These are phyloP conservation scores for Saussurea involucrata DNA, from an alignment of 129 eudicot genomes.

Conservation along the genomic window DNA sequence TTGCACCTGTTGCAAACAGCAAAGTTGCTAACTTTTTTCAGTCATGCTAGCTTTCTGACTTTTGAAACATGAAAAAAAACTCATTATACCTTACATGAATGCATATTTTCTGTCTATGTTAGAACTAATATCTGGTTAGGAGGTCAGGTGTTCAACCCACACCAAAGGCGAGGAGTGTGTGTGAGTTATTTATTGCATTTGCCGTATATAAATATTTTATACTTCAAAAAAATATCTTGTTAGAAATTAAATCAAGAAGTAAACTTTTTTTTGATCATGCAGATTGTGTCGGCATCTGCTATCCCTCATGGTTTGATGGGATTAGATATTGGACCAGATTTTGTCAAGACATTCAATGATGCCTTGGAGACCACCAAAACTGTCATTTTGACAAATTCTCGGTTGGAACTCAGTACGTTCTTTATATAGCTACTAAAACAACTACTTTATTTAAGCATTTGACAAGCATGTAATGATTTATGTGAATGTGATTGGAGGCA, in stretches of 20 bases:
- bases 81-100: neutral
- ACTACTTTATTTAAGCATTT: neutral
- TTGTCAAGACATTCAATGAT: too few relatives aligned
- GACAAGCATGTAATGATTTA: neutral
- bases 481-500: slow-evolving; percentile 36
- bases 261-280: slow-evolving; percentile 19
- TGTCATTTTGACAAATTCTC: slow-evolving; percentile 54
- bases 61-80: slow-evolving; percentile 1
- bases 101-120: neutral
- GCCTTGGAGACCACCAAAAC: slow-evolving; percentile 58
- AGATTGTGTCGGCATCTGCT: slow-evolving; percentile 58
- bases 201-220: too few relatives aligned
- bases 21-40: slow-evolving; percentile 34
- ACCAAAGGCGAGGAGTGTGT: too few relatives aligned
- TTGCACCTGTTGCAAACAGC: too few relatives aligned
- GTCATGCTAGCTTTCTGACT: neutral
- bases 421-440: neutral
- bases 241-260: neutral
- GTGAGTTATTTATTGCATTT: too few relatives aligned
- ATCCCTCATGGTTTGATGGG: slow-evolving; percentile 84
- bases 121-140: neutral
- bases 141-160: too few relatives aligned
- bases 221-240: too few relatives aligned
- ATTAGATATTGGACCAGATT: slow-evolving; percentile 67
- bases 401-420: slow-evolving; percentile 57